Conservation (phyloP, 768 basidiomycete genomes). For the Amanita inopinata region DNA sequence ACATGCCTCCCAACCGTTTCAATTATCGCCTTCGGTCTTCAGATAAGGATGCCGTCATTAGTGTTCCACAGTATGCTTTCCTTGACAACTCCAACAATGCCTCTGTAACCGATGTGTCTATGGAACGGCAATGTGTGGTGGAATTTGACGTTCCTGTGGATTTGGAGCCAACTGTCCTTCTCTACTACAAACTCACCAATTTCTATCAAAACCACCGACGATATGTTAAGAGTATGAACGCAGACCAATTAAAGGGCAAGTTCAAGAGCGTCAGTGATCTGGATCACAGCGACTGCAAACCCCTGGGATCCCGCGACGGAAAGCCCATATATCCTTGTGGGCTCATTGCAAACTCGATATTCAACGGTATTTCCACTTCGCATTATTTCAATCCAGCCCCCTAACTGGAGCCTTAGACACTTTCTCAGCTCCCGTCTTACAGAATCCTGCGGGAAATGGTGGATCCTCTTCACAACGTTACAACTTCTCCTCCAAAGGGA, state of each 20-base stretch:
- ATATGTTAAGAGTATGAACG: conserved; percentile 87
- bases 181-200: conserved; percentile 96
- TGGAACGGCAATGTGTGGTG: conserved; percentile 59
- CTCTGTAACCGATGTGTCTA: conserved; percentile 31
- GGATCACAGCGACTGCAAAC: conserved; percentile 79
- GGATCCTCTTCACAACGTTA: conserved; percentile 43
- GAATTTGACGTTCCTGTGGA: conserved; percentile 77
- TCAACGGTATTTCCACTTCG: conserved; percentile 61
- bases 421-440: conserved; percentile 50
- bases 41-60: conserved; percentile 41
- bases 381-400: background rate
- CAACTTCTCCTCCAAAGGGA: conserved; percentile 64
- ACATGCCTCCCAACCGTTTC: conserved; percentile 61
- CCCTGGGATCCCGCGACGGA: conserved; percentile 48
- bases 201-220: conserved; percentile 98
- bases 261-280: conserved; percentile 37
- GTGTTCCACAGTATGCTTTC: conserved; percentile 70
- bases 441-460: conserved; percentile 40
- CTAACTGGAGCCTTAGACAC: conserved; percentile 48
- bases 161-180: conserved; percentile 63
- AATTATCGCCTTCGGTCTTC: conserved; percentile 51
- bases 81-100: conserved; percentile 41
- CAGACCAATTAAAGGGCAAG: conserved; percentile 77
- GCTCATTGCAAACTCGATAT: conserved; percentile 91
- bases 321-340: conserved; percentile 89